A percentile compares a stretch with the other conserved stretches of the same genome.
Evolutionary conservation across 176 grass and related monocot genomes (phyloP).

Genomic region (Cocos nucifera): DNA sequence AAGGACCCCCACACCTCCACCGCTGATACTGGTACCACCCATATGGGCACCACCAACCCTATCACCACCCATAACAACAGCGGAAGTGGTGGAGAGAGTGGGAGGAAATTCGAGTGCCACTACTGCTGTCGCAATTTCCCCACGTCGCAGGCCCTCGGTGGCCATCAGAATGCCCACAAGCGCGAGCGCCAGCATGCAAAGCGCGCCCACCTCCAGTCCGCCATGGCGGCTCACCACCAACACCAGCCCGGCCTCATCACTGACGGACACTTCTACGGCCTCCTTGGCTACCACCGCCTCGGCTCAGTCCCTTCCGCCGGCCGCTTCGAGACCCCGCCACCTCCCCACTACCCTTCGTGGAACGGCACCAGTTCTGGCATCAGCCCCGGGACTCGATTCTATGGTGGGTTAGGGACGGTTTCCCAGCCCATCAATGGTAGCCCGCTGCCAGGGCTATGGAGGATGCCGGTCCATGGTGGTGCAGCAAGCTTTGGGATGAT

Average conservation of each 20-base stretch:
- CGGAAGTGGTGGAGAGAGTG: constrained; percentile 12
- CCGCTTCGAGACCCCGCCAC: constrained; percentile 19
- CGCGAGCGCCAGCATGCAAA: constrained; percentile 97
- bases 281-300: constrained; percentile 54
- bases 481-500: constrained; percentile 24
- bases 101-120: constrained; percentile 96
- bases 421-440: constrained; percentile 71
- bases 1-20: neutral
- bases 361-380: constrained; percentile 11
- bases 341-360: constrained; percentile 68
- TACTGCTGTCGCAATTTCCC: constrained; percentile 99
- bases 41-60: constrained; percentile 26
- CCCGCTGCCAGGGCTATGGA: constrained; percentile 48
- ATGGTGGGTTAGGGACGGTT: constrained; percentile 38
- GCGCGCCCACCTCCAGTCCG: constrained; percentile 72
- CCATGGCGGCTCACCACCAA: constrained; percentile 51
- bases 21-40: constrained; percentile 20
- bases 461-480: constrained; percentile 21
- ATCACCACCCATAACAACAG: constrained; percentile 1
- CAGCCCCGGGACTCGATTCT: constrained; percentile 14
- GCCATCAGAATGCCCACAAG: constrained; percentile 99
- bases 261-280: constrained; percentile 57
- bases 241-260: constrained; percentile 41
- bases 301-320: neutral
- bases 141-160: constrained; percentile 93